These are phyloP conservation scores for Adansonia gregorii DNA, from an alignment of 441 rosid species.

Conservation along the genomic window DNA sequence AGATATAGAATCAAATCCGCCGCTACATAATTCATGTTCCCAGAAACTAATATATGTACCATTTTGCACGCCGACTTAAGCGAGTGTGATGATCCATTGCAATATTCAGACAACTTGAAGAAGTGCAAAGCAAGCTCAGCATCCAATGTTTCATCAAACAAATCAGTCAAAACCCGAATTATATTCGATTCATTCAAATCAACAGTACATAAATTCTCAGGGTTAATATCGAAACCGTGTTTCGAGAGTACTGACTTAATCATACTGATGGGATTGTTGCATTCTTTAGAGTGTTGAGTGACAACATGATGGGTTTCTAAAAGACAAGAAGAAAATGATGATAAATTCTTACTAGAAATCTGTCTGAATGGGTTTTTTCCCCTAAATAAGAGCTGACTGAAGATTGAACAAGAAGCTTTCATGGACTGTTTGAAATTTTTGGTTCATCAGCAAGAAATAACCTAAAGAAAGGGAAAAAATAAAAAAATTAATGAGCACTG, in stretches of 20 bases:
- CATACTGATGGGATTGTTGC: background rate
- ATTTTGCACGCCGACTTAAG: constrained; percentile 34
- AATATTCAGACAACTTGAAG: constrained; percentile 49
- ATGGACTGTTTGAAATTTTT: constrained; percentile 9
- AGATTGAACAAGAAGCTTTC: constrained; percentile 16
- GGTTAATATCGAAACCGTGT: constrained; percentile 32
- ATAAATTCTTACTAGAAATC: background rate
- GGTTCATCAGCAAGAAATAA: background rate
- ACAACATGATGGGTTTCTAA: background rate
- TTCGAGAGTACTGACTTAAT: constrained; percentile 28
- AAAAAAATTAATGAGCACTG: background rate
- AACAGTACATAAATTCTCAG: constrained; percentile 25
- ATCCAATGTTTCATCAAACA: constrained; percentile 44
- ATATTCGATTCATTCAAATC: constrained; percentile 40
- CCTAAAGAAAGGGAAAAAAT: background rate
- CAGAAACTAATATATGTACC: constrained; percentile 47
- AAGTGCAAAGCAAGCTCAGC: constrained; percentile 46
- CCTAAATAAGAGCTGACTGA: background rate
- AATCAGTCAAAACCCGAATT: constrained; percentile 34
- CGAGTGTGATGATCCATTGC: constrained; percentile 36
- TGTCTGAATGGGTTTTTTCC: background rate
- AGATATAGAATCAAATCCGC: constrained; percentile 37
- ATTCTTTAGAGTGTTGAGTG: constrained; percentile 6
- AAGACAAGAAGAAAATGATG: constrained; percentile 13
- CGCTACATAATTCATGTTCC: constrained; percentile 45